phyloP scores from a whole-genome alignment of 768 basidiomycete genomes.

The Fistulinella prunicolor region DNA sequence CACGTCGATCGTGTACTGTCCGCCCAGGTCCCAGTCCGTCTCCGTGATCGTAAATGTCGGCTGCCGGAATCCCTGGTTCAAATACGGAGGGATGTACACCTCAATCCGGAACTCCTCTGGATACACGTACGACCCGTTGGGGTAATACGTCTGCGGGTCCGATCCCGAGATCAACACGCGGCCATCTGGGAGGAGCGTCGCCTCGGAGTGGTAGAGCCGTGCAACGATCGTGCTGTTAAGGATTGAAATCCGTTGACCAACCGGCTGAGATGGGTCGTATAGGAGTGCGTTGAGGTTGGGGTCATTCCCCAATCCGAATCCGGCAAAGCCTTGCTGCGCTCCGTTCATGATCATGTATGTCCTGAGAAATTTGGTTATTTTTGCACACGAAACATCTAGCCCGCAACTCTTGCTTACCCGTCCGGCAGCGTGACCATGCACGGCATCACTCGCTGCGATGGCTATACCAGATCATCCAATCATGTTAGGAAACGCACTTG shows the following conservation, averaged over 20 bases:
- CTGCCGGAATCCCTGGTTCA: slow-evolving; percentile 57
- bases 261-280: slow-evolving; percentile 62
- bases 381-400: too few relatives aligned
- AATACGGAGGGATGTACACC: slow-evolving; percentile 87
- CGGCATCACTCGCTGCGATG: slow-evolving; percentile 71
- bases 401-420: too few relatives aligned
- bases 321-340: slow-evolving; percentile 64
- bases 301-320: slow-evolving; percentile 65
- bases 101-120: slow-evolving; percentile 77
- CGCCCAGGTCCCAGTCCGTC: slow-evolving; percentile 63
- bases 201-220: slow-evolving; percentile 77
- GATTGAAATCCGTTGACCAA: slow-evolving; percentile 62
- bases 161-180: slow-evolving; percentile 75
- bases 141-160: slow-evolving; percentile 55
- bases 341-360: slow-evolving; percentile 77
- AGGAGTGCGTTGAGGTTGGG: slow-evolving; percentile 65
- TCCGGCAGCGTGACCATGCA: slow-evolving; percentile 67
- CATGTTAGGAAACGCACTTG: neutral
- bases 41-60: slow-evolving; percentile 57
- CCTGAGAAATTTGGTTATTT: slow-evolving; percentile 36
- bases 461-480: slow-evolving; percentile 35
- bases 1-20: slow-evolving; percentile 51
- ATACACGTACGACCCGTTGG: slow-evolving; percentile 41
- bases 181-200: slow-evolving; percentile 70
- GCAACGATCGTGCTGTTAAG: slow-evolving; percentile 67